Evolutionary conservation across 1,284 basidiomycete species (phyloP).

Genomic region (Melampsora larici-populina): DNA sequence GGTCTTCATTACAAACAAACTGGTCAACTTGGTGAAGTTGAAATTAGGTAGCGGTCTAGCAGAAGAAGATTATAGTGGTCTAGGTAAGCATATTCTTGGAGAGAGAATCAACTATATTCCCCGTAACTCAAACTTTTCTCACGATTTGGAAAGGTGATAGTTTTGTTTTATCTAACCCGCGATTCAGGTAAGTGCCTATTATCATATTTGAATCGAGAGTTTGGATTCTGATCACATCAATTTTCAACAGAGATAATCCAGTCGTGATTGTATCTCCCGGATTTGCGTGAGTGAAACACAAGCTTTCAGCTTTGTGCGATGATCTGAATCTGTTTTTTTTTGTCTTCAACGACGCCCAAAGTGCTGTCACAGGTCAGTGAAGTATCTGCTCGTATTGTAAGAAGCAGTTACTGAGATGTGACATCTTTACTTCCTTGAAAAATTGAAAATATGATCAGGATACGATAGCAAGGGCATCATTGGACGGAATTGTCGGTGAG

Average conservation of each 20-base stretch:
- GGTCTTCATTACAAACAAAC: conserved; percentile 34
- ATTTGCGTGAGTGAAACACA: conserved; percentile 14
- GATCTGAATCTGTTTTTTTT: neutral
- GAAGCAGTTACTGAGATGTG: neutral
- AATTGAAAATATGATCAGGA: conserved; percentile 45
- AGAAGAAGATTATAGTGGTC: conserved; percentile 19
- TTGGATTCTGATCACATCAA: neutral
- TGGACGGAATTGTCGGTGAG: conserved; percentile 49
- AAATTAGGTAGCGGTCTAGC: conserved; percentile 27
- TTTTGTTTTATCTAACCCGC: conserved; percentile 30
- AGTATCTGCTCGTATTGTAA: neutral
- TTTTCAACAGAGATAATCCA: conserved; percentile 32
- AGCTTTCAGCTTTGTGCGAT: neutral
- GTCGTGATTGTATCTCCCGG: conserved; percentile 38
- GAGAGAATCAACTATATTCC: neutral
- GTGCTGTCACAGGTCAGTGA: conserved; percentile 34
- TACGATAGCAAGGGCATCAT: conserved; percentile 49
- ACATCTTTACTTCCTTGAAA: neutral
- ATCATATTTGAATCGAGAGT: neutral
- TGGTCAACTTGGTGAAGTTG: conserved; percentile 23
- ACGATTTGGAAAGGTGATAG: conserved; percentile 17
- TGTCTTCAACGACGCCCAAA: neutral
- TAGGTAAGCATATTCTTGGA: conserved; percentile 6
- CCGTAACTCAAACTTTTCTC: neutral
- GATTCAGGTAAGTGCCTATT: conserved; percentile 14